phyloP scores from a whole-genome alignment of 768 basidiomycete species.

The Exidia glandulosa region DNA sequence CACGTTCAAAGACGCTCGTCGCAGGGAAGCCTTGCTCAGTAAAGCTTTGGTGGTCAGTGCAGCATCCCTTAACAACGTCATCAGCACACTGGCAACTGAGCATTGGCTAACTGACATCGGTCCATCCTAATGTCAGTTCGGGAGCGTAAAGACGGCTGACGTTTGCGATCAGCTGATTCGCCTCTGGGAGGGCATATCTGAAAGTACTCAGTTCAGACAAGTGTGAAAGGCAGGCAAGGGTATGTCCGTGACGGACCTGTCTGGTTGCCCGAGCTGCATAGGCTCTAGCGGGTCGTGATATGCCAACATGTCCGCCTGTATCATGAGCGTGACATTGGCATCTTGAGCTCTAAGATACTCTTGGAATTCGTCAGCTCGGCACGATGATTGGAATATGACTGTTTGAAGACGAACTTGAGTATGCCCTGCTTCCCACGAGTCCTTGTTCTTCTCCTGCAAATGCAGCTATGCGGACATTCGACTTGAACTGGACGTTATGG shows the following conservation, averaged over 20 bases:
- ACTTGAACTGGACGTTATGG: slow-evolving; percentile 56
- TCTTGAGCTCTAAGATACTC: too few relatives aligned
- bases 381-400: too few relatives aligned
- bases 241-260: slow-evolving; percentile 58
- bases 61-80: slow-evolving; percentile 37
- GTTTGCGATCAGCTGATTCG: too few relatives aligned
- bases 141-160: slow-evolving; percentile 73
- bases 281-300: slow-evolving; percentile 75
- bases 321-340: slow-evolving; percentile 70
- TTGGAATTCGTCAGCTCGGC: slow-evolving; percentile 64
- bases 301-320: slow-evolving; percentile 89
- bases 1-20: slow-evolving; percentile 86
- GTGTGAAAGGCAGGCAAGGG: slow-evolving; percentile 49
- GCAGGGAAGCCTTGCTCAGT: slow-evolving; percentile 74
- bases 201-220: too few relatives aligned
- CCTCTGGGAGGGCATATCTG: too few relatives aligned
- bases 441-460: slow-evolving; percentile 95
- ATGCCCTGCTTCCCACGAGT: slow-evolving; percentile 62
- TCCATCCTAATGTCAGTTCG: too few relatives aligned
- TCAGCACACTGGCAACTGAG: too few relatives aligned
- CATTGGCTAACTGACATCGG: too few relatives aligned
- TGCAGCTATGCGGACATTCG: slow-evolving; percentile 67
- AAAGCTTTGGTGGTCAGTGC: slow-evolving; percentile 44
- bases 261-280: slow-evolving; percentile 71
- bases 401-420: too few relatives aligned